Conservation (phyloP, 2,329 filamentous ascomycete genomes). For the Aspergillus japonicus region DNA sequence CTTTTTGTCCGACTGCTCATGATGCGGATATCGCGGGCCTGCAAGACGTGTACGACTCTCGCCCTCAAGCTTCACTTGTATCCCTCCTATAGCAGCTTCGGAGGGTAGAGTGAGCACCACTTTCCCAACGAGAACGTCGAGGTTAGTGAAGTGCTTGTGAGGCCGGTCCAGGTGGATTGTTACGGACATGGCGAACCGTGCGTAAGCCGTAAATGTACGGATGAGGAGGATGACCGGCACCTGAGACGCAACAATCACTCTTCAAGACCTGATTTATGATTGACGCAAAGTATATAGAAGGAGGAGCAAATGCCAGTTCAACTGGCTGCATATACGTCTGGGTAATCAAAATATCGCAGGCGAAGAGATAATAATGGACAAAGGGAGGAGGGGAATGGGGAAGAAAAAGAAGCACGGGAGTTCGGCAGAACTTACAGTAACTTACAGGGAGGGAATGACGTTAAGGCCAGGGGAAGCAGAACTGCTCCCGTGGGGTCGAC, state of each 20-base stretch:
- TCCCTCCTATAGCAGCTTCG: slow-evolving; percentile 45
- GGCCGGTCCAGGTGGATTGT: slow-evolving; percentile 45
- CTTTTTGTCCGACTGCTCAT: slow-evolving; percentile 48
- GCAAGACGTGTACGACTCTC: slow-evolving; percentile 49
- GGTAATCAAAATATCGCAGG: background rate
- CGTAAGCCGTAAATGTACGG: slow-evolving; percentile 4
- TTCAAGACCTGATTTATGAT: background rate
- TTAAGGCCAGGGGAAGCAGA: slow-evolving; percentile 4
- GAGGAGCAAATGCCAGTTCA: background rate
- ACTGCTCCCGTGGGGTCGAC: background rate
- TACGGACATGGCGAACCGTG: slow-evolving; percentile 44
- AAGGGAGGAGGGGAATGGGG: background rate
- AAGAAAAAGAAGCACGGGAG: background rate
- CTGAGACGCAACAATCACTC: slow-evolving; percentile 20
- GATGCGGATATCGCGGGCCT: slow-evolving; percentile 39
- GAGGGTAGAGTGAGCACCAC: slow-evolving; percentile 44
- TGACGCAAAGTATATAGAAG: background rate
- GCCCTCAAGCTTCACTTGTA: slow-evolving; percentile 51
- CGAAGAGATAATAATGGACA: background rate
- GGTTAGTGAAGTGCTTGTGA: slow-evolving; percentile 48
- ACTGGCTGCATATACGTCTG: background rate
- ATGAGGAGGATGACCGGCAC: background rate
- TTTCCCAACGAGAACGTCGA: slow-evolving; percentile 48
- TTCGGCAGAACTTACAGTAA: background rate
- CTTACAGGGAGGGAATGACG: background rate